Base-by-base conservation (phyloP, 192 early-diverging fungal genomes). In the Entrophospora sp. region DNA sequence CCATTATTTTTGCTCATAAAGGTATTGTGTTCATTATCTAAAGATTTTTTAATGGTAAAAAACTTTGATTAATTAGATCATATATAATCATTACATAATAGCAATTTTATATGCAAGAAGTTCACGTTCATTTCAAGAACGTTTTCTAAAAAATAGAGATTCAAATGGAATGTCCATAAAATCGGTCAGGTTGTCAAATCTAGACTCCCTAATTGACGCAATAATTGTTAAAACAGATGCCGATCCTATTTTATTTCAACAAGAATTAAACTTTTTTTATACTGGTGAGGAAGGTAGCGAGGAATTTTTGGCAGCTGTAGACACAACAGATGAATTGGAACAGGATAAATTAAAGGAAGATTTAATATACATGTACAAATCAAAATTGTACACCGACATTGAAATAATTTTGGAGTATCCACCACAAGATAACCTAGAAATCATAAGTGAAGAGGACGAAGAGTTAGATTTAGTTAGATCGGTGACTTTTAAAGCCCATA, bases 201-300 rank as follows among this genome's bases (percentile, higher is more conserved):
- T 38, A 14, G 64, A 66, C 2, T 51, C 64, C 2, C 24, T 52
- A 31, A 55, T 34, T 43, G 64, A 66, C 2, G 51, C 64, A 9
- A 37, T 52, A 31, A 55, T 34, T 43, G 25, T 43, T 30, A 52
- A 52, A n/a, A 66, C 64, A 38, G 64, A 55, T 42, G 35, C 37
- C 7, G 38, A 66, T 20, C 52, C 48, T 34, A 31, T 55, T 45
- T 24, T 42, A 20, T 55, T 66, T 55, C 18, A 25, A 34, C 64
- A 66, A 27, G 64, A 66, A 55, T 52, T 66, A 52, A 66, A 38
- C 40, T 66, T 66, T 55, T 66, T 66, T 55, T 66, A 66, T 43
- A 66, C 64, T n/a, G 64, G 35, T 38, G 64, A 66, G 43, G 64
- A 66, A 52, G 64, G 64, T 10, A 55, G 49, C 42, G 36, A 66